Conservation (phyloP, 2,329 filamentous ascomycete genomes). For the Didymellaceae sp. region DNA sequence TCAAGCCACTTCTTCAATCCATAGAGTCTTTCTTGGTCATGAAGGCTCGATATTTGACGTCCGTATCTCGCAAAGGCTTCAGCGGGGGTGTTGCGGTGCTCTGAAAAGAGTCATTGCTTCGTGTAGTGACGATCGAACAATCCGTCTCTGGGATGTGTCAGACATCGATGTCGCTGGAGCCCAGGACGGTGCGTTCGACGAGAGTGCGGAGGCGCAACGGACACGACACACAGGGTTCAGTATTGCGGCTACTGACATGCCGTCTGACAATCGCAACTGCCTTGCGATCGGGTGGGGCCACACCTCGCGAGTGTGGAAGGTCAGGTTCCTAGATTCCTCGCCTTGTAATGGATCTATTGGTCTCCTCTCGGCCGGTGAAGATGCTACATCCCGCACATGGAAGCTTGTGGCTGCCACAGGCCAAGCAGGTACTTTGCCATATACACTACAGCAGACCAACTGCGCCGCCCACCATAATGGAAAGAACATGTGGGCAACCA, state of each 20-base stretch:
- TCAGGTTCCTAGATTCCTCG: slow-evolving; percentile 65
- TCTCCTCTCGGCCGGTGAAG: slow-evolving; percentile 83
- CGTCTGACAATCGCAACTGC: slow-evolving; percentile 41
- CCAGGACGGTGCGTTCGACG: slow-evolving; percentile 29
- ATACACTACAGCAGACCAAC: slow-evolving; percentile 59
- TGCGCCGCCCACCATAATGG: slow-evolving; percentile 74
- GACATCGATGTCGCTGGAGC: slow-evolving; percentile 41
- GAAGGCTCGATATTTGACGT: slow-evolving; percentile 96
- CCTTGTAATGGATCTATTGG: slow-evolving; percentile 47
- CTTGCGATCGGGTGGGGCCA: slow-evolving; percentile 85
- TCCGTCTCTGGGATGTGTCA: slow-evolving; percentile 86
- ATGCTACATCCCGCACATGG: slow-evolving; percentile 80
- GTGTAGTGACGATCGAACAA: slow-evolving; percentile 92
- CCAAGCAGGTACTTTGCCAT: slow-evolving; percentile 17
- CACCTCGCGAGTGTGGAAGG: slow-evolving; percentile 85
- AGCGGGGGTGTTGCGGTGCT: slow-evolving; percentile 37
- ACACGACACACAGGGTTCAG: slow-evolving; percentile 55
- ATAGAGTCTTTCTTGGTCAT: slow-evolving; percentile 70
- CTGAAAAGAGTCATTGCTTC: slow-evolving; percentile 75
- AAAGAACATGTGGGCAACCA: slow-evolving; percentile 85
- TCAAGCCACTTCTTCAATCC: slow-evolving; percentile 48
- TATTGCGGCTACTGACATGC: slow-evolving; percentile 35
- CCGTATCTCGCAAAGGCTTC: slow-evolving; percentile 65
- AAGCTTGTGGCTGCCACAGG: slow-evolving; percentile 28
- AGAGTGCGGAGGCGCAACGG: slow-evolving; percentile 31